Evolutionary conservation across 2,329 filamentous ascomycete species (phyloP).

Genomic region (Aulographum hederae): DNA sequence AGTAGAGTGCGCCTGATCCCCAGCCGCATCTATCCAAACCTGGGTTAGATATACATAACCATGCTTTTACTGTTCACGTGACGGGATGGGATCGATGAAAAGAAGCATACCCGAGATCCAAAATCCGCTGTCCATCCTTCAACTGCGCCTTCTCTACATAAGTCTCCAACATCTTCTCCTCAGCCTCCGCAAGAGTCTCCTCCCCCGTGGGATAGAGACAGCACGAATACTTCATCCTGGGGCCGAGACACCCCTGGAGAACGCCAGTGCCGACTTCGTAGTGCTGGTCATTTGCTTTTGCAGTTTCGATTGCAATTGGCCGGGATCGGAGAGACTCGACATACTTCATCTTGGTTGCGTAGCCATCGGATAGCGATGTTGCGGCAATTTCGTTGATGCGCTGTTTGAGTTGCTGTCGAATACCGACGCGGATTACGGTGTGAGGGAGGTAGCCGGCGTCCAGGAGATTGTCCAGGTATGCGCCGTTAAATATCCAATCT

Average conservation of each 20-base stretch:
- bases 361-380: conserved; percentile 32
- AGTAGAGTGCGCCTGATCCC: conserved; percentile 47
- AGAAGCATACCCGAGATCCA: conserved; percentile 38
- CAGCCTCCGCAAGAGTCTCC: conserved; percentile 46
- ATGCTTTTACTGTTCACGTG: too few relatives aligned
- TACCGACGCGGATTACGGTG: conserved; percentile 43
- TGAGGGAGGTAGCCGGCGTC: conserved; percentile 49
- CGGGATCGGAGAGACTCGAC: conserved; percentile 37
- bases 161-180: conserved; percentile 44
- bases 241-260: conserved; percentile 40
- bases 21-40: conserved; percentile 39
- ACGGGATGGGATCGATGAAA: conserved; percentile 5
- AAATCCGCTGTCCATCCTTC: conserved; percentile 39
- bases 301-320: conserved; percentile 52
- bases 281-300: conserved; percentile 48
- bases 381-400: conserved; percentile 37
- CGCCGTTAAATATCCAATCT: conserved; percentile 2
- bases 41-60: conserved; percentile 1
- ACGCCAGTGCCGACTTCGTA: conserved; percentile 55
- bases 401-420: conserved; percentile 45
- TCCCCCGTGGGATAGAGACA: conserved; percentile 45
- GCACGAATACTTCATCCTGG: conserved; percentile 55
- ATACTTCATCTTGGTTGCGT: conserved; percentile 44
- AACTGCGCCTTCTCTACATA: conserved; percentile 45
- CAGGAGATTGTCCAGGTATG: conserved; percentile 35